Percentiles rank a stretch among this genome's conserved stretches.
phyloP scores from a whole-genome alignment of 2,329 filamentous ascomycete genomes.

The Gremmenia infestans region DNA sequence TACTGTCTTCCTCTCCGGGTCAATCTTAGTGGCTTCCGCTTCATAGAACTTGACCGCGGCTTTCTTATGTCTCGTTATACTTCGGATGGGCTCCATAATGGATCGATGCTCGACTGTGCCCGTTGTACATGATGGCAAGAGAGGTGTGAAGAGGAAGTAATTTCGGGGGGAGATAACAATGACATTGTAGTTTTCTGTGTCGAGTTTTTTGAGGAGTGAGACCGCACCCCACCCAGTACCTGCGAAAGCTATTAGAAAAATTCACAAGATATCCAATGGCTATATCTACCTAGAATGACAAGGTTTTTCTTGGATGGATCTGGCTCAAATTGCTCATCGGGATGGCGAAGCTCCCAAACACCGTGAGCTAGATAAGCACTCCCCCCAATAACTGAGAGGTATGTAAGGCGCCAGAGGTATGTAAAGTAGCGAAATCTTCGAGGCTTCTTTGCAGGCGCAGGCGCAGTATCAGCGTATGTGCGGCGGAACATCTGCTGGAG shows the following conservation, averaged over 20 bases:
- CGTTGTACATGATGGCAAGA: slow-evolving; percentile 95
- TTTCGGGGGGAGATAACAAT: slow-evolving; percentile 96
- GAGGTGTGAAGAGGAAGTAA: slow-evolving; percentile 98
- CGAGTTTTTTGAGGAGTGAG: slow-evolving; percentile 95
- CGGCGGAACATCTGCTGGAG: slow-evolving; percentile 39
- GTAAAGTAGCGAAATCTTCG: slow-evolving; percentile 64
- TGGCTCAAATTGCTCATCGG: slow-evolving; percentile 69
- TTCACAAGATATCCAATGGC: slow-evolving; percentile 6
- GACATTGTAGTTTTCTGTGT: slow-evolving; percentile 99
- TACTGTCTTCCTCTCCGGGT: slow-evolving; percentile 83
- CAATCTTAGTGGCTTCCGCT: slow-evolving; percentile 92
- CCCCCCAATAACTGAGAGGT: slow-evolving; percentile 66
- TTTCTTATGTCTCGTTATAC: slow-evolving; percentile 93
- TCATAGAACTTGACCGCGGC: slow-evolving; percentile 94
- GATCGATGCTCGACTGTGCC: slow-evolving; percentile 97
- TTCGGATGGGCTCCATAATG: slow-evolving; percentile 98
- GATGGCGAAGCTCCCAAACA: slow-evolving; percentile 79
- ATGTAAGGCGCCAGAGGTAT: slow-evolving; percentile 80
- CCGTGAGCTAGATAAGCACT: slow-evolving; percentile 70
- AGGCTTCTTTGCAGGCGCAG: slow-evolving; percentile 41
- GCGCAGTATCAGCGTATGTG: slow-evolving; percentile 34
- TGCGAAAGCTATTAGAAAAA: slow-evolving; percentile 34
- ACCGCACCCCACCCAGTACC: slow-evolving; percentile 96
- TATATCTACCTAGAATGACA: slow-evolving; percentile 75
- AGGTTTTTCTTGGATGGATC: slow-evolving; percentile 95